Conservation (phyloP, 2,329 filamentous ascomycete genomes). For the Aspergillus fumigatiaffinis region DNA sequence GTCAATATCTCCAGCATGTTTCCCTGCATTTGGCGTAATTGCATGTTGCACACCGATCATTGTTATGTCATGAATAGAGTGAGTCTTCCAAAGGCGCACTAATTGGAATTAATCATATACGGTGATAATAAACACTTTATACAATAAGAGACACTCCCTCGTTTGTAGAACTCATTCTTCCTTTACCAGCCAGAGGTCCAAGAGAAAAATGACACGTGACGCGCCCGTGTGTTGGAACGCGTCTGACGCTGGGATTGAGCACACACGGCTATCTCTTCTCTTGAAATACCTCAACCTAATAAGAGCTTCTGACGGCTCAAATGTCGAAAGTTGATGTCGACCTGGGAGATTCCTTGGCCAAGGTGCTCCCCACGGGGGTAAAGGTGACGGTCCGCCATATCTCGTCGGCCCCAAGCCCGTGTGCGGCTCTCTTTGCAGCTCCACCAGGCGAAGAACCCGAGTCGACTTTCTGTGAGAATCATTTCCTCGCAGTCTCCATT, state of each 20-base stretch:
- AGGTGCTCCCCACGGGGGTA: conserved; percentile 50
- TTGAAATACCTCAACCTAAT: background rate
- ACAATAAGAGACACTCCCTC: background rate
- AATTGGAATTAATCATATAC: background rate
- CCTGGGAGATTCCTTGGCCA: conserved; percentile 47
- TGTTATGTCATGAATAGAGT: background rate
- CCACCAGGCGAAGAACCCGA: conserved; percentile 68
- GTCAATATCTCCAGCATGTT: background rate
- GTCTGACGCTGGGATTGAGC: conserved; percentile 3
- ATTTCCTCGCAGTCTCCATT: conserved; percentile 65
- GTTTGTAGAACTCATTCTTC: background rate
- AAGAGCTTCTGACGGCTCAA: background rate
- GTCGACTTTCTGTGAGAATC: conserved; percentile 79
- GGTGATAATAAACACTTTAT: background rate
- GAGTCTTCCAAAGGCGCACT: too few relatives aligned
- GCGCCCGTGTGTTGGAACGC: conserved; percentile 8
- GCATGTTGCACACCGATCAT: background rate
- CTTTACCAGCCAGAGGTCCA: background rate
- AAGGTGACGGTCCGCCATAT: conserved; percentile 76
- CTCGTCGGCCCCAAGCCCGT: conserved; percentile 74
- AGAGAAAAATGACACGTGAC: conserved; percentile 11
- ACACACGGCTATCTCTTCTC: background rate
- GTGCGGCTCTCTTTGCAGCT: conserved; percentile 72
- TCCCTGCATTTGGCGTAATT: background rate
- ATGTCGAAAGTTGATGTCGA: conserved; percentile 31